Percentiles rank a stretch among this genome's conserved stretches.
phyloP scores from a whole-genome alignment of 495 filamentous ascomycete genomes.

The Penicillium ochrochloron region DNA sequence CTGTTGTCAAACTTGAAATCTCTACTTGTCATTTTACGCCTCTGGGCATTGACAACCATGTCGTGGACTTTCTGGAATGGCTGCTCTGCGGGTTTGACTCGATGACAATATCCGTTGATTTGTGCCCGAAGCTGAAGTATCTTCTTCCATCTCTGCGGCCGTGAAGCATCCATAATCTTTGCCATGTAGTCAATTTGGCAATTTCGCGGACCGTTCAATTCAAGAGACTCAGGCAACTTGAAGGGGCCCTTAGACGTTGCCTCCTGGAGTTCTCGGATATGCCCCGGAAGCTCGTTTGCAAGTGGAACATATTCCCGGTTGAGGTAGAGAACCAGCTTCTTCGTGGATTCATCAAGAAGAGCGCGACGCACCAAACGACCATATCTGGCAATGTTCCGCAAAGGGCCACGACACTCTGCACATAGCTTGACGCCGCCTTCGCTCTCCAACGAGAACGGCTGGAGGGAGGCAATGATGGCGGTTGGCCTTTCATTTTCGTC shows the following conservation, averaged over 20 bases:
- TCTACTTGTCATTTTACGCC: conserved; percentile 39
- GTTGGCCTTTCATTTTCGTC: conserved; percentile 49
- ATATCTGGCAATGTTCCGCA: conserved; percentile 68
- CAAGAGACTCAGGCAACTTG: neutral
- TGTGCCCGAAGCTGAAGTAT: conserved; percentile 44
- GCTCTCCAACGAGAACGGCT: conserved; percentile 55
- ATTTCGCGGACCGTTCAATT: conserved; percentile 7
- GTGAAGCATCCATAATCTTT: neutral
- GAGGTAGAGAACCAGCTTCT: conserved; percentile 63
- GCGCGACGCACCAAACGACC: conserved; percentile 67
- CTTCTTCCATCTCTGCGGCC: conserved; percentile 39
- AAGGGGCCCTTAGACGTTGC: neutral
- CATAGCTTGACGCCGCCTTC: conserved; percentile 57
- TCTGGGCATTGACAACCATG: conserved; percentile 54
- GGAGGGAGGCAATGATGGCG: conserved; percentile 36
- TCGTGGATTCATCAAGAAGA: conserved; percentile 68
- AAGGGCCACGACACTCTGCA: conserved; percentile 64
- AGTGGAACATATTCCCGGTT: conserved; percentile 56
- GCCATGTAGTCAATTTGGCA: neutral
- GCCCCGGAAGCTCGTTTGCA: conserved; percentile 38
- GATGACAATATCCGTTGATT: conserved; percentile 46
- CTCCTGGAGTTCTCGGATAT: neutral
- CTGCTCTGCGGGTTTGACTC: conserved; percentile 60
- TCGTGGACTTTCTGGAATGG: conserved; percentile 61
- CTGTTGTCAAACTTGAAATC: conserved; percentile 48